Conservation (phyloP, 2,329 filamentous ascomycete genomes). For the Aureobasidium uvarum region DNA sequence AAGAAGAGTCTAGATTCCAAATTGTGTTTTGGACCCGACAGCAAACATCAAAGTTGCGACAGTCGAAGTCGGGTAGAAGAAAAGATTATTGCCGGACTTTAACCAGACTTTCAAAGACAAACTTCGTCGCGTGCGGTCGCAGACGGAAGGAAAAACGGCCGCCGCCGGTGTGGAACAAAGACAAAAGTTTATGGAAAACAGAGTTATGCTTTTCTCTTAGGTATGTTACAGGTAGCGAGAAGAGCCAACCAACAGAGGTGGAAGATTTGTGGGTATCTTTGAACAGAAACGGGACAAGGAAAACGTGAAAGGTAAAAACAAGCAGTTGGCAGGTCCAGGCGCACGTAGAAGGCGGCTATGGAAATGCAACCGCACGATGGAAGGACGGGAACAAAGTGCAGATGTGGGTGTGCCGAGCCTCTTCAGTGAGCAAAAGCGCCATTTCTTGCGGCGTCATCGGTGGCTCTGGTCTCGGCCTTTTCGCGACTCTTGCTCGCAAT, state of each 20-base stretch:
- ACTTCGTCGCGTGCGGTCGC: not conserved
- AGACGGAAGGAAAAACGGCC: constrained; percentile 1
- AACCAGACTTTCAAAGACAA: constrained; percentile 4
- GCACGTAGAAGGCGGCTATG: not conserved
- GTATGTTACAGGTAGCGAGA: constrained; percentile 24
- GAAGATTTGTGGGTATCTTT: constrained; percentile 26
- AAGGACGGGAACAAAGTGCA: not conserved
- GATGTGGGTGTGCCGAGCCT: not conserved
- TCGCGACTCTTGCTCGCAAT: constrained; percentile 35
- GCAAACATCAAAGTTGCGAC: not conserved
- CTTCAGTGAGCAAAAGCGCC: not conserved
- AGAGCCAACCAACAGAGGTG: not conserved
- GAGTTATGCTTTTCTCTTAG: constrained; percentile 15
- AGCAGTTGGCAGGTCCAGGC: not conserved
- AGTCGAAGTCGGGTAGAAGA: not conserved
- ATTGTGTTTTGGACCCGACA: not conserved
- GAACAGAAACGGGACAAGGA: not conserved
- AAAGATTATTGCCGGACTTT: not conserved
- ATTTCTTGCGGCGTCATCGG: constrained; percentile 1
- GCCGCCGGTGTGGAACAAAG: not conserved
- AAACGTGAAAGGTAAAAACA: constrained; percentile 1
- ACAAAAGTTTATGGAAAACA: not conserved
- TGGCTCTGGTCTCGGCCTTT: constrained; percentile 8
- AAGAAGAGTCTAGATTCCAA: not conserved
- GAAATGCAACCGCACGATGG: not conserved